These are phyloP conservation scores for Botrytis medusae DNA, from an alignment of 2,329 filamentous ascomycete species.

Conservation along the genomic window DNA sequence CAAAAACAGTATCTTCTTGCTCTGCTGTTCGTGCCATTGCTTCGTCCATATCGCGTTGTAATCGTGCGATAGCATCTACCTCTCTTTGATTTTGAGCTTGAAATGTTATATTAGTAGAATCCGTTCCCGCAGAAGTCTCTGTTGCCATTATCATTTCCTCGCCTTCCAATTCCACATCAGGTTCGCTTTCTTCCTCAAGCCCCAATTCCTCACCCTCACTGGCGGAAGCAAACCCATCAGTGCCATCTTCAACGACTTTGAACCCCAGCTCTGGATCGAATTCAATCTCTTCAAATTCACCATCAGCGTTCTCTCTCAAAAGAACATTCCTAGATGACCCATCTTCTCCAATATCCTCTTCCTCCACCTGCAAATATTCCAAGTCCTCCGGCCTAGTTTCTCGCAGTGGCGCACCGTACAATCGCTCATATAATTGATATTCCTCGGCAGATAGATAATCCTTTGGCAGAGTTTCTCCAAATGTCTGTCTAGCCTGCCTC, in stretches of 20 bases:
- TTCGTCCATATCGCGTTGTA: constrained; percentile 39
- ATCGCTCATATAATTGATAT: constrained; percentile 70
- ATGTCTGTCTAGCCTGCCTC: constrained; percentile 69
- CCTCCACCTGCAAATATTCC: constrained; percentile 40
- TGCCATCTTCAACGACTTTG: constrained; percentile 38
- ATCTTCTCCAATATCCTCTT: constrained; percentile 52
- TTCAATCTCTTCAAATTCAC: constrained; percentile 61
- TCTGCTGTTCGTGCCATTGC: constrained; percentile 35
- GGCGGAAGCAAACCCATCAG: constrained; percentile 16
- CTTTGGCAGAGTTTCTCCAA: constrained; percentile 74
- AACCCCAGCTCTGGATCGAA: constrained; percentile 36
- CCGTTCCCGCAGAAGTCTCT: constrained; percentile 31
- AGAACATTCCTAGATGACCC: constrained; percentile 47
- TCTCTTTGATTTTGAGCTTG: constrained; percentile 38
- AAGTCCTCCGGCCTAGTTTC: constrained; percentile 61
- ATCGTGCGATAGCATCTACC: constrained; percentile 36
- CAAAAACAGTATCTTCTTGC: constrained; percentile 28
- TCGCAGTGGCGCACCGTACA: constrained; percentile 75
- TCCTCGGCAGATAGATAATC: constrained; percentile 70
- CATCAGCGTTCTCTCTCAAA: constrained; percentile 55
- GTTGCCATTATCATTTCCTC: constrained; percentile 35
- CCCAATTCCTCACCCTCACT: neutral
- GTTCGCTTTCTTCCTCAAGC: constrained; percentile 4
- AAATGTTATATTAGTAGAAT: constrained; percentile 27
- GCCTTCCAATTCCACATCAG: constrained; percentile 40